Base-by-base conservation (phyloP, 805 yeast species). In the Hanseniaspora mollemarum region DNA sequence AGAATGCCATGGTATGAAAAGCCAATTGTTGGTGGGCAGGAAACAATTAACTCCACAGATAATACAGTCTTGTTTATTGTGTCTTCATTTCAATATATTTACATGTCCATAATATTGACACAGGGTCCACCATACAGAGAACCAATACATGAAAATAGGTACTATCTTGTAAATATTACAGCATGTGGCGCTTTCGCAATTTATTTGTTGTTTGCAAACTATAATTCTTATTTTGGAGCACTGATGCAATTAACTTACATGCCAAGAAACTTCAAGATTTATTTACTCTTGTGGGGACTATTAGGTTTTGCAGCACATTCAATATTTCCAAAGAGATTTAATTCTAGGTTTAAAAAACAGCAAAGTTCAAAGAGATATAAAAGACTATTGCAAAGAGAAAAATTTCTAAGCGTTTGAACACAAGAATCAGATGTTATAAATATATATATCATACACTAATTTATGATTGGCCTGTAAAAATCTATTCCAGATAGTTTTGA, bases 41-140 rank as follows among this genome's bases (percentile, higher is more conserved):
- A 79, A 55, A 79, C 79, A 2, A 95, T 92, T 10, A 75, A 81
- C 60, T 81, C 92, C 26, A 78, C 95, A 0, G 98, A 92, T 62
- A 92, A 94, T 63, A 87, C 97, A 0, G 78, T 83, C 0, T 67
- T 92, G 53, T 92, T 92, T 64, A 74, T 80, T 43, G 79, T 76
- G 59, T 76, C 95, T 3, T 86, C 87, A 60, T 83, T 84, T 69
- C 97, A 92, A 69, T 92, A 92, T 64, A 83, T 94, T 44, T 67
- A 87, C 52, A 74, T 80, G 50, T 96, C 96, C 0, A 67, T 86
- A 28, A 77, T 87, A n/a, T 69, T 92, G 53, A 83, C 95, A 18
- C 84, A 77, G 12, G 98, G 99, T 0, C 88, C 92, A 8, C 99
- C 99, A 19, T 92, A 87, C 64, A 73, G 98, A 52, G 82, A 85